Evolutionary conservation across 352 stramenopile species (phyloP).

Genomic region (Pythium periplocum): DNA sequence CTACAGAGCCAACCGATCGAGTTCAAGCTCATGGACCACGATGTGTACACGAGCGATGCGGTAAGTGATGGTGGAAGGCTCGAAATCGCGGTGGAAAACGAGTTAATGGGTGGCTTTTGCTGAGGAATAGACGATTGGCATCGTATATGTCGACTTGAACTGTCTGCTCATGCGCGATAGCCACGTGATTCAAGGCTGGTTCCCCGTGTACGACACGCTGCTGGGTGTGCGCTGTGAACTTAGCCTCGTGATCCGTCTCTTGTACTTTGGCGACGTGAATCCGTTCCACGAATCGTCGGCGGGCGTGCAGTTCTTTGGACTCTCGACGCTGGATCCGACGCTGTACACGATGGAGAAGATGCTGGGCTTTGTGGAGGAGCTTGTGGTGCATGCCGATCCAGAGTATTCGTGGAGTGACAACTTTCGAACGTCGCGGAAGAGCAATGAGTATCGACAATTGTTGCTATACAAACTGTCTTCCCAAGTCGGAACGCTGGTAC

Average conservation of each 20-base stretch:
- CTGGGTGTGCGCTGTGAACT: conserved; percentile 95
- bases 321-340: conserved; percentile 91
- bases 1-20: conserved; percentile 98
- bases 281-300: conserved; percentile 96
- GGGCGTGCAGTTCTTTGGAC: conserved; percentile 96
- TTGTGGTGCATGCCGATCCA: conserved; percentile 97
- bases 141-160: conserved; percentile 98
- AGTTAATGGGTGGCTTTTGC: neutral
- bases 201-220: conserved; percentile 97
- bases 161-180: conserved; percentile 93
- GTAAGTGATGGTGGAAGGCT: conserved; percentile 10
- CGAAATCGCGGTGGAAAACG: neutral
- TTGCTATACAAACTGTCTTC: conserved; percentile 94
- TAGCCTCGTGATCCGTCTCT: conserved; percentile 92
- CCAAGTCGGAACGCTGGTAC: conserved; percentile 68
- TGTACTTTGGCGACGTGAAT: conserved; percentile 97
- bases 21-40: conserved; percentile 95
- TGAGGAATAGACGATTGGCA: conserved; percentile 81
- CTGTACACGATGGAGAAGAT: conserved; percentile 88
- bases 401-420: conserved; percentile 98
- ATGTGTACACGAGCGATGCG: conserved; percentile 92
- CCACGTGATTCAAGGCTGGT: conserved; percentile 95
- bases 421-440: conserved; percentile 89
- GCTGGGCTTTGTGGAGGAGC: conserved; percentile 92
- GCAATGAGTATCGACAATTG: conserved; percentile 95